Evolutionary conservation across 345 rosid genomes (phyloP).

Genomic region (Angophora floribunda): DNA sequence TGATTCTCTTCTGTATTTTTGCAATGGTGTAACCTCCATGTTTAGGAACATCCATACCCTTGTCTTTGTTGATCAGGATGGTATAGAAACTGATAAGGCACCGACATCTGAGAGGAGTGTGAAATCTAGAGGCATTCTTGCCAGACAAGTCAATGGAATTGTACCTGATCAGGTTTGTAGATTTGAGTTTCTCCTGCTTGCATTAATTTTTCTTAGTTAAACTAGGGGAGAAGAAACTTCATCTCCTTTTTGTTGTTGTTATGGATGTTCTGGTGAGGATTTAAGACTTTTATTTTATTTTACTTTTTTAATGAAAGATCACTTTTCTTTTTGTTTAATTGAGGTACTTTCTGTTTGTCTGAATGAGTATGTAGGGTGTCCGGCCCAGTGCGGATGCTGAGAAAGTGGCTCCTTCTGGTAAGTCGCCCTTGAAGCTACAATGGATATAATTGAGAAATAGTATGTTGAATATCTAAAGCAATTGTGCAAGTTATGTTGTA

Average conservation of each 20-base stretch:
- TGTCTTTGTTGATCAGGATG: constrained; percentile 35
- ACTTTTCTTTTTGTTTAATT: background rate
- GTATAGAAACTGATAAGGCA: constrained; percentile 68
- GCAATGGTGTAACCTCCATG: background rate
- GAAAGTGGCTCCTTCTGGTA: constrained; percentile 65
- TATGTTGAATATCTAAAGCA: background rate
- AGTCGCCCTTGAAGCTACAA: background rate
- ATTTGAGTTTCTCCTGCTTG: background rate
- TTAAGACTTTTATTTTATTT: background rate
- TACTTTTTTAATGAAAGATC: background rate
- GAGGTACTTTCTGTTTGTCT: background rate
- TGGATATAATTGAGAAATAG: background rate
- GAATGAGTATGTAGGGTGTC: constrained; percentile 29
- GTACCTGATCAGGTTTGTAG: constrained; percentile 74
- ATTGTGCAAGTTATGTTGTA: background rate
- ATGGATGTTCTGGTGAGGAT: background rate
- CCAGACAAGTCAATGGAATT: constrained; percentile 81
- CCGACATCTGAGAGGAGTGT: constrained; percentile 52
- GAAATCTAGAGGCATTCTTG: constrained; percentile 74
- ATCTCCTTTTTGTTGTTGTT: background rate
- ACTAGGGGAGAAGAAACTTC: background rate
- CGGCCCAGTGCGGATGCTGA: constrained; percentile 51
- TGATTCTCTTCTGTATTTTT: background rate
- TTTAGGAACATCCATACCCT: background rate
- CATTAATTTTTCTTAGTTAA: background rate